These are phyloP conservation scores for Herpotrichia juniperi DNA, from an alignment of 2,329 filamentous ascomycete species.

Conservation along the genomic window DNA sequence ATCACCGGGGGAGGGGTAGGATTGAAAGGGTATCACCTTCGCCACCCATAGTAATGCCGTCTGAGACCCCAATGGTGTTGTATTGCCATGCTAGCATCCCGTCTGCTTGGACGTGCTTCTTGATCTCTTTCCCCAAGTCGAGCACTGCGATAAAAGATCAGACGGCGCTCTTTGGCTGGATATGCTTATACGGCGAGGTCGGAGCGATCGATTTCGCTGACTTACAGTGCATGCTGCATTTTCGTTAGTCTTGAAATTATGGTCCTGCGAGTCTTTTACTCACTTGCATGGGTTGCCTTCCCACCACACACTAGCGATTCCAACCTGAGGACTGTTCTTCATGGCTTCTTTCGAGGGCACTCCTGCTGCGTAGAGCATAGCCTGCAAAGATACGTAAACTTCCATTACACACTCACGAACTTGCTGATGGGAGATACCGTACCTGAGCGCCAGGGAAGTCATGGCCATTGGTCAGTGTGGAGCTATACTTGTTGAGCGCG, in stretches of 20 bases:
- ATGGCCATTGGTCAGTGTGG: slow-evolving; percentile 80
- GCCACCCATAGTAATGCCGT: slow-evolving; percentile 94
- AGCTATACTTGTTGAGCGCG: slow-evolving; percentile 85
- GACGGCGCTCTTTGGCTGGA: slow-evolving; percentile 1
- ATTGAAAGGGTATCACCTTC: slow-evolving; percentile 63
- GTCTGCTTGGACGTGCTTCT: slow-evolving; percentile 77
- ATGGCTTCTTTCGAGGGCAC: slow-evolving; percentile 83
- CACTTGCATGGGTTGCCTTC: slow-evolving; percentile 96
- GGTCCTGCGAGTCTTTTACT: slow-evolving; percentile 43
- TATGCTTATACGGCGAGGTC: neutral
- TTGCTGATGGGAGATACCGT: slow-evolving; percentile 19
- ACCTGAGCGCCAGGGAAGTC: slow-evolving; percentile 92
- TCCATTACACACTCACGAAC: neutral
- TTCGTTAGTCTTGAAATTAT: slow-evolving; percentile 23
- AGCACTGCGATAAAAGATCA: slow-evolving; percentile 61
- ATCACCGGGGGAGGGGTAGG: neutral
- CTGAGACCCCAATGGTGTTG: slow-evolving; percentile 87
- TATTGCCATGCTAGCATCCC: slow-evolving; percentile 95
- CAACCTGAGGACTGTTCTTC: slow-evolving; percentile 89
- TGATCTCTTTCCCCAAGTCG: slow-evolving; percentile 86
- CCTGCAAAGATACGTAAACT: slow-evolving; percentile 56
- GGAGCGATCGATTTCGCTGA: slow-evolving; percentile 12
- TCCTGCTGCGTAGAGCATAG: slow-evolving; percentile 94
- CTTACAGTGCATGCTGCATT: slow-evolving; percentile 57
- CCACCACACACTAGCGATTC: slow-evolving; percentile 94